Evolutionary conservation across 306 rosid genomes (phyloP).

Genomic region (Vigna reflexopilosa): DNA sequence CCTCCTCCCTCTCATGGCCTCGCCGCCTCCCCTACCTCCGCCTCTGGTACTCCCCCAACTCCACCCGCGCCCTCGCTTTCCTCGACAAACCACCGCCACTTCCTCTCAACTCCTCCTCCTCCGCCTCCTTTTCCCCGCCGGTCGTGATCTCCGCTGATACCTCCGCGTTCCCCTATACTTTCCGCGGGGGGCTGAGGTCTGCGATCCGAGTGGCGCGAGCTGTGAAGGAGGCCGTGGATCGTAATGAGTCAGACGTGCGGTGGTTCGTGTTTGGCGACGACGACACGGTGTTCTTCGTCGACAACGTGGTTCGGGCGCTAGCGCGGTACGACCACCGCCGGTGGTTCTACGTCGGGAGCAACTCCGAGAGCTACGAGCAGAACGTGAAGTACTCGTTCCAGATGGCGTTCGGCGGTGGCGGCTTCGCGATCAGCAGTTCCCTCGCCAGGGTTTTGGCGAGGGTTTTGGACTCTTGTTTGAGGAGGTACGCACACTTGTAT

Average conservation of each 20-base stretch:
- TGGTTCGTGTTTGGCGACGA: slow-evolving; percentile 98
- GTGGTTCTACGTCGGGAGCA: slow-evolving; percentile 82
- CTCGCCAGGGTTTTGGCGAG: slow-evolving; percentile 73
- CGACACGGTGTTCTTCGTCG: slow-evolving; percentile 87
- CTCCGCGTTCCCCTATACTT: slow-evolving; percentile 67
- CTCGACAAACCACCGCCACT: slow-evolving; percentile 51
- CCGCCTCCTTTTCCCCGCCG: slow-evolving; percentile 42
- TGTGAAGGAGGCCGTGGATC: slow-evolving; percentile 80
- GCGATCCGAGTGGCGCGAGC: slow-evolving; percentile 90
- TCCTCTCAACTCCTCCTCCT: neutral
- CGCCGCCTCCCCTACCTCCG: slow-evolving; percentile 66
- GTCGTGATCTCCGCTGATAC: slow-evolving; percentile 67
- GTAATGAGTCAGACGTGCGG: slow-evolving; percentile 69
- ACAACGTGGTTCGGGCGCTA: slow-evolving; percentile 69
- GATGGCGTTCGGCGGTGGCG: slow-evolving; percentile 98
- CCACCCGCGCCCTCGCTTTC: slow-evolving; percentile 75
- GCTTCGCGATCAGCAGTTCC: slow-evolving; percentile 79
- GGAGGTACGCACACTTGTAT: slow-evolving; percentile 78
- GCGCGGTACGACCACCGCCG: slow-evolving; percentile 72
- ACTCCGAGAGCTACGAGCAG: slow-evolving; percentile 88
- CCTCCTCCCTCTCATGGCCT: slow-evolving; percentile 71
- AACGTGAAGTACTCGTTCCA: slow-evolving; percentile 67
- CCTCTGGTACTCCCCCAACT: slow-evolving; percentile 64
- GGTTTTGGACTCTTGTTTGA: slow-evolving; percentile 88
- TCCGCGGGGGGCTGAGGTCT: slow-evolving; percentile 74